These are phyloP conservation scores for Syzygium malaccense DNA, from an alignment of 441 rosid genomes.

Conservation along the genomic window DNA sequence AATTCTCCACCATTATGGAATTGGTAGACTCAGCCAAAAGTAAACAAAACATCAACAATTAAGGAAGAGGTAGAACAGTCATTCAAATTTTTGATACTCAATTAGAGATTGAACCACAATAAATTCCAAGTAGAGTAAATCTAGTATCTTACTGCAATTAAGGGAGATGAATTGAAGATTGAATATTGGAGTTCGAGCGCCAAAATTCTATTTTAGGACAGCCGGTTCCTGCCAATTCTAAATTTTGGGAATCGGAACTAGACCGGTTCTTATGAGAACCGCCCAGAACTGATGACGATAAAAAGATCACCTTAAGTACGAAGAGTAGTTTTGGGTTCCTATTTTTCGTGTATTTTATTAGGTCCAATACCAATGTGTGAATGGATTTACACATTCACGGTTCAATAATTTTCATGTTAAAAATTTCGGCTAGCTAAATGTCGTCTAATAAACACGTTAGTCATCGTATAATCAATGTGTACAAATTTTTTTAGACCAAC, in stretches of 20 bases:
- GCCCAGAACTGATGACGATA: not conserved
- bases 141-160: not conserved
- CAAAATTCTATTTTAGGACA: not conserved
- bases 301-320: not conserved
- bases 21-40: not conserved
- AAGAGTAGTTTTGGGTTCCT: not conserved
- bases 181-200: not conserved
- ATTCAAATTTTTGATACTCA: not conserved
- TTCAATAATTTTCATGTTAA: not conserved
- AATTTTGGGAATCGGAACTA: too few relatives aligned
- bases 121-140: not conserved
- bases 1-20: not conserved
- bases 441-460: not conserved
- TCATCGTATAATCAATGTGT: not conserved
- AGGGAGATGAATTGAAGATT: fast-evolving
- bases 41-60: not conserved
- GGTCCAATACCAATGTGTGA: not conserved
- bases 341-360: not conserved
- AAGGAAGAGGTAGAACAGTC: not conserved
- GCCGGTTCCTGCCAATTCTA: fast-evolving
- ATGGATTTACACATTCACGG: not conserved
- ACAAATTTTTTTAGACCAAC: not conserved
- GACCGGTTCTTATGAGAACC: too few relatives aligned
- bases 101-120: not conserved
- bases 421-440: not conserved